Conservation (phyloP, 75 land plant genomes). For the Picea glauca region DNA sequence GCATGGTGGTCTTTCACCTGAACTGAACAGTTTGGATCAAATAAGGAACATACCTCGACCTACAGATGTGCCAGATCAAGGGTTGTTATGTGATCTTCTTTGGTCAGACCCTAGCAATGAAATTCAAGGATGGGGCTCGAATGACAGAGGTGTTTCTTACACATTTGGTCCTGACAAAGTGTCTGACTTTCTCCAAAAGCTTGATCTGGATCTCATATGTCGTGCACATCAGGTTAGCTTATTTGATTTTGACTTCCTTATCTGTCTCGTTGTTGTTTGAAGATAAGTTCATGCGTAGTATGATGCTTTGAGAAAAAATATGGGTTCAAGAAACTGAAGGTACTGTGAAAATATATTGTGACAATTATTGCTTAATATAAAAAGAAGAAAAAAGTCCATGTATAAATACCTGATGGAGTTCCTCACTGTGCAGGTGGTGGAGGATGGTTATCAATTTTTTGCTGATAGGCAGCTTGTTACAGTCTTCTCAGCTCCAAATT, state of each 20-base stretch:
- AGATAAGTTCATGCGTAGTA: background rate
- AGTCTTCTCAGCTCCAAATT: slow-evolving; percentile 56
- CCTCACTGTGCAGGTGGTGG: slow-evolving; percentile 45
- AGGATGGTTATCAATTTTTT: slow-evolving; percentile 75
- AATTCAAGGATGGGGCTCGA: slow-evolving; percentile 33
- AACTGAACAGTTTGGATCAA: slow-evolving; percentile 40
- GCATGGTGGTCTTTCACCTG: slow-evolving; percentile 62
- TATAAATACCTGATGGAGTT: background rate
- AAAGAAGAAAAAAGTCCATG: no score
- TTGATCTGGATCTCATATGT: slow-evolving; percentile 51
- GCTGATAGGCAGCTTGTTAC: slow-evolving; percentile 66
- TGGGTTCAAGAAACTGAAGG: background rate
- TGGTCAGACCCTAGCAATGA: slow-evolving; percentile 53
- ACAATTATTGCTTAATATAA: no score
- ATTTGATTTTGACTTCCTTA: background rate
- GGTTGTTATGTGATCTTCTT: slow-evolving; percentile 48
- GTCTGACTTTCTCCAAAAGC: slow-evolving; percentile 32
- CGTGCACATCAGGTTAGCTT: slow-evolving; percentile 46
- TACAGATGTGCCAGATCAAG: slow-evolving; percentile 51
- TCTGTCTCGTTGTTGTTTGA: background rate
- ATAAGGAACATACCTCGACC: slow-evolving; percentile 33
- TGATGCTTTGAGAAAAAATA: background rate
- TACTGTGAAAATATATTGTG: no score
- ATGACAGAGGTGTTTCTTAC: slow-evolving; percentile 39
- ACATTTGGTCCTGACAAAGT: slow-evolving; percentile 44